Conservation (phyloP, 2,329 filamentous ascomycete species). For the Calycina marina region DNA sequence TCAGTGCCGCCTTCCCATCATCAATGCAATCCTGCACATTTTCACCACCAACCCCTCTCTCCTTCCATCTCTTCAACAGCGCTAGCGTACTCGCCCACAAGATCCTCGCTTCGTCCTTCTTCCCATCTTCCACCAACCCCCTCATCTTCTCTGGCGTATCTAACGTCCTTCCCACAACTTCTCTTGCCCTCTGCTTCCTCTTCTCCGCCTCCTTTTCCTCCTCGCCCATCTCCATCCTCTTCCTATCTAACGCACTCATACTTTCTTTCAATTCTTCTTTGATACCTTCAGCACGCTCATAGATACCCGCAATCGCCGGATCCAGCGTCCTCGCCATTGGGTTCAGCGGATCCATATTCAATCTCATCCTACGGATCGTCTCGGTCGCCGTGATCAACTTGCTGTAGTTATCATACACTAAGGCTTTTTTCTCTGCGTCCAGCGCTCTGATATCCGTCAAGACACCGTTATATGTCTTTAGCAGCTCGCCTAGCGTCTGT, state of each 20-base stretch:
- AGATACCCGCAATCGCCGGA: slow-evolving; percentile 62
- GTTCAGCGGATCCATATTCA: slow-evolving; percentile 66
- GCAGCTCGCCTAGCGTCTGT: slow-evolving; percentile 50
- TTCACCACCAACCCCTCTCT: slow-evolving; percentile 20
- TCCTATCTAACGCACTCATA: slow-evolving; percentile 33
- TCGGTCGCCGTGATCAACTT: slow-evolving; percentile 95
- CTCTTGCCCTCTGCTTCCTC: slow-evolving; percentile 9
- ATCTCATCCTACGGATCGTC: slow-evolving; percentile 80
- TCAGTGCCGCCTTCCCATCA: slow-evolving; percentile 22
- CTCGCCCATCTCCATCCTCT: slow-evolving; percentile 41
- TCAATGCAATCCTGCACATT: slow-evolving; percentile 22
- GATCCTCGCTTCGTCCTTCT: slow-evolving; percentile 43
- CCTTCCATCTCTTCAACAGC: slow-evolving; percentile 20
- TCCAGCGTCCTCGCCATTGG: slow-evolving; percentile 58
- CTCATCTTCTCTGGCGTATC: slow-evolving; percentile 31
- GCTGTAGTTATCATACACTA: slow-evolving; percentile 97
- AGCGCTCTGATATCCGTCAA: slow-evolving; percentile 74
- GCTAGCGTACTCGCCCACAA: slow-evolving; percentile 21
- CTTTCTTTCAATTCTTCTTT: slow-evolving; percentile 15
- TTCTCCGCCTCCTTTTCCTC: slow-evolving; percentile 28
- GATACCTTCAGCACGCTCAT: slow-evolving; percentile 25
- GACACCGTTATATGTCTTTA: slow-evolving; percentile 56
- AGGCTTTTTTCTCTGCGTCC: slow-evolving; percentile 88
- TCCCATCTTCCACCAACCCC: slow-evolving; percentile 42
- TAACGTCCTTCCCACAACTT: slow-evolving; percentile 14